Evolutionary conservation across 192 early-diverging fungal genomes (phyloP).

Genomic region (Umbelopsis sp.): DNA sequence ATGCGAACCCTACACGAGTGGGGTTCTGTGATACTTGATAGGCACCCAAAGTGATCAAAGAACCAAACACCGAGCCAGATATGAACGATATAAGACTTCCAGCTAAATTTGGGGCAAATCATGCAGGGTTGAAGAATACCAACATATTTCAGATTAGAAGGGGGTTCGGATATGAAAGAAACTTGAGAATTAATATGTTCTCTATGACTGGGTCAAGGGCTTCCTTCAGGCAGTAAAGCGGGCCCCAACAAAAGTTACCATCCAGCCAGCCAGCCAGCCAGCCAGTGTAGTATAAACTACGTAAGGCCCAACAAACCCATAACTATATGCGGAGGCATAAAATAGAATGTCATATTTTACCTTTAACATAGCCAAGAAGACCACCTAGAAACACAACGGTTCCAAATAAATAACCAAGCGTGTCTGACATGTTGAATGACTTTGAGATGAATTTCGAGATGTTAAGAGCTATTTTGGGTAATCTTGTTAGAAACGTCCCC

Average conservation of each 20-base stretch:
- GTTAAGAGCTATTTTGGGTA: no score
- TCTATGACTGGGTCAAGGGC: no score
- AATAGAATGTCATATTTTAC: conserved; percentile 8
- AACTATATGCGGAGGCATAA: no score
- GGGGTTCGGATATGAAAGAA: no score
- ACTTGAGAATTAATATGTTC: no score
- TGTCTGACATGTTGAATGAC: conserved; percentile 22
- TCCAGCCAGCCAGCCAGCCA: no score
- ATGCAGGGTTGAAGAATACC: conserved; percentile 9
- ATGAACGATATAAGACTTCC: conserved; percentile 34
- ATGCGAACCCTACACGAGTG: conserved; percentile 30
- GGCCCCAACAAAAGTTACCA: no score
- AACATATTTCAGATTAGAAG: not conserved
- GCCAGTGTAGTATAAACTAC: no score
- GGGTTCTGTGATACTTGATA: conserved; percentile 33
- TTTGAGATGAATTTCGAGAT: not conserved
- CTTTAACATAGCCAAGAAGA: conserved; percentile 30
- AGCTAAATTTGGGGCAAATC: conserved; percentile 15
- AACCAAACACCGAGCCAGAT: conserved; percentile 38
- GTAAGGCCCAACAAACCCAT: no score
- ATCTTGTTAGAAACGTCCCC: not conserved
- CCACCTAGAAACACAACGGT: conserved; percentile 29
- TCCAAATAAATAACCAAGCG: conserved; percentile 31
- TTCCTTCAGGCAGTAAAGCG: no score
- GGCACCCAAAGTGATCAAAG: conserved; percentile 31